Conservation (phyloP, 768 basidiomycete species). For the Termitomyces eurrhizus region DNA sequence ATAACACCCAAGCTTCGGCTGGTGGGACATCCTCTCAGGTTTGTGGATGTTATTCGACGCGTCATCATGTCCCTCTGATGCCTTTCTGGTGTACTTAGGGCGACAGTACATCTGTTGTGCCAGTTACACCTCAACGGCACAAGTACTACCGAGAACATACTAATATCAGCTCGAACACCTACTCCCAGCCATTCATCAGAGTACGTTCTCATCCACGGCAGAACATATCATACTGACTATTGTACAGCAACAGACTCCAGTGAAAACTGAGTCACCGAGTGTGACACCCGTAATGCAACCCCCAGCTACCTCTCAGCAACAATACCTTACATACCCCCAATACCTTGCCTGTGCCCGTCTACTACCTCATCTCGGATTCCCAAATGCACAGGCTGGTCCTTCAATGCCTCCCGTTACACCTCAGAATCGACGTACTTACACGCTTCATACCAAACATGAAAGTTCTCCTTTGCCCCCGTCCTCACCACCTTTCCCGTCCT, state of each 20-base stretch:
- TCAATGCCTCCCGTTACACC: conserved; percentile 48
- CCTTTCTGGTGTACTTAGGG: conserved; percentile 7
- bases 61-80: conserved; percentile 15
- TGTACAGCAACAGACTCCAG: conserved; percentile 21
- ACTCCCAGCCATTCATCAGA: conserved; percentile 23
- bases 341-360: conserved; percentile 27
- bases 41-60: conserved; percentile 31
- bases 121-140: conserved; percentile 55
- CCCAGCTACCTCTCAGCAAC: conserved; percentile 21
- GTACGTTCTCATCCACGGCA: conserved; percentile 19
- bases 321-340: conserved; percentile 36
- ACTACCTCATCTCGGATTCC: conserved; percentile 27
- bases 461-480: conserved; percentile 55
- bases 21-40: conserved; percentile 34
- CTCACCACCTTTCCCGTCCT: conserved; percentile 52
- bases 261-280: conserved; percentile 43
- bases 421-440: conserved; percentile 36
- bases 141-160: conserved; percentile 62
- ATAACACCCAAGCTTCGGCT: conserved; percentile 27
- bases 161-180: conserved; percentile 26
- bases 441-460: conserved; percentile 25
- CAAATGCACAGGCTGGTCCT: conserved; percentile 27
- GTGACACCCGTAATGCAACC: conserved; percentile 29
- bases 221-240: conserved; percentile 11
- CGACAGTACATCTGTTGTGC: conserved; percentile 22